phyloP scores from a whole-genome alignment of 371 early-diverging fungal genomes.

The Conidiobolus incongruus region DNA sequence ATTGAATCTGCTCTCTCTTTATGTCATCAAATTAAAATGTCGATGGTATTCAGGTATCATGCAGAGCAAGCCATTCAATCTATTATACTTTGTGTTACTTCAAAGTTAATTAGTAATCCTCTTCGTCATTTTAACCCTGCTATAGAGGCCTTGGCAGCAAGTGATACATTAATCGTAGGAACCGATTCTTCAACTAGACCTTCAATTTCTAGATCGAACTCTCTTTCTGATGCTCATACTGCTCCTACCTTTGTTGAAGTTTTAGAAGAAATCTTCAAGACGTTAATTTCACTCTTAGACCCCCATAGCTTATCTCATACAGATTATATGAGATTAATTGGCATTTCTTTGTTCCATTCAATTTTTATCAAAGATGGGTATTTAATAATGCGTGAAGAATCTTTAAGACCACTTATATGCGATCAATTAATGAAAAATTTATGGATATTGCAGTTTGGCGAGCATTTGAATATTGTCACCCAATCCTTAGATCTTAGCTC shows the following conservation, averaged over 20 bases:
- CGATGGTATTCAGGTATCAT: not conserved
- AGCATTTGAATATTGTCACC: not conserved
- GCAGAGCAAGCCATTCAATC: not conserved
- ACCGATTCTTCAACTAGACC: too few species aligned
- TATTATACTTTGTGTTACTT: not conserved
- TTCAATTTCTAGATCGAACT: too few species aligned
- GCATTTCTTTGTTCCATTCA: slow-evolving; percentile 48
- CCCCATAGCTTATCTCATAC: slow-evolving; percentile 79
- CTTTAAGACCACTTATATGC: slow-evolving; percentile 40
- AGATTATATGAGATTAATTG: slow-evolving; percentile 77
- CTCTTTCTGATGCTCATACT: not conserved
- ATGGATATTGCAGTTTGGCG: slow-evolving; percentile 22
- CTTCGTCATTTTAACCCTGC: too few species aligned
- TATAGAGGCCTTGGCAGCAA: too few species aligned
- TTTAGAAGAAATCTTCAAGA: slow-evolving; percentile 8
- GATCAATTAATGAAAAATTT: slow-evolving; percentile 72
- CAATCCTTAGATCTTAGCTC: not conserved
- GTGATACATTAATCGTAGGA: too few species aligned
- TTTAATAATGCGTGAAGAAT: slow-evolving; percentile 43
- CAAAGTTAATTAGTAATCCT: too few species aligned
- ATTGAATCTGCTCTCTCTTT: not conserved
- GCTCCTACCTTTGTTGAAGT: not conserved
- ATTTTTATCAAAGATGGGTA: slow-evolving; percentile 69
- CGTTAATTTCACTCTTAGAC: slow-evolving; percentile 66
- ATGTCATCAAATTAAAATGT: not conserved